Conservation (phyloP, 352 stramenopile genomes). For the Phytophthora sojae region DNA sequence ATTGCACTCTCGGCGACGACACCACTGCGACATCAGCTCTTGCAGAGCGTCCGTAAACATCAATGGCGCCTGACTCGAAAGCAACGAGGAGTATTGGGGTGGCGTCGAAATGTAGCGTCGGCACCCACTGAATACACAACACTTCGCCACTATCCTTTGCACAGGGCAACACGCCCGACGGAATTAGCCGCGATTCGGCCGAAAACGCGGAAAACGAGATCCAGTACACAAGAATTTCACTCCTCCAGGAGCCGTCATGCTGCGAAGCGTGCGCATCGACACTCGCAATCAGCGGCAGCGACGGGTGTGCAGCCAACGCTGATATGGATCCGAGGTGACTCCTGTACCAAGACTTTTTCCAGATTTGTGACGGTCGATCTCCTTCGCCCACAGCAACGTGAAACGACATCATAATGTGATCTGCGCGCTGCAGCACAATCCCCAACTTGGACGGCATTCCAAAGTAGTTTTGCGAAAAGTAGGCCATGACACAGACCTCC, state of each 20-base stretch:
- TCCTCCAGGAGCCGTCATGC: constrained; percentile 22
- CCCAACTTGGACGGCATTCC: constrained; percentile 76
- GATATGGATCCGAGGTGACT: constrained; percentile 74
- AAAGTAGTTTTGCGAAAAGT: constrained; percentile 81
- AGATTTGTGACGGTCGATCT: constrained; percentile 53
- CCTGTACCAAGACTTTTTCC: constrained; percentile 86
- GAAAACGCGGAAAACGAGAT: constrained; percentile 86
- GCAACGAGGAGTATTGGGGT: constrained; percentile 76
- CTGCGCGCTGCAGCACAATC: constrained; percentile 76
- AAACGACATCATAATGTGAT: constrained; percentile 84
- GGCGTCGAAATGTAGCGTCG: constrained; percentile 83
- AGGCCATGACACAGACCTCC: constrained; percentile 81
- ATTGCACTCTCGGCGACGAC: constrained; percentile 49
- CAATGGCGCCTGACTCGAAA: constrained; percentile 62
- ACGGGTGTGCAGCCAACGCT: constrained; percentile 78
- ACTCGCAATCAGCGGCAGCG: constrained; percentile 75
- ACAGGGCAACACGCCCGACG: constrained; percentile 76
- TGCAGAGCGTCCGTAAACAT: constrained; percentile 68
- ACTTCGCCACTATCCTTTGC: constrained; percentile 52
- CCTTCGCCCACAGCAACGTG: constrained; percentile 58
- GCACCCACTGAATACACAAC: constrained; percentile 84
- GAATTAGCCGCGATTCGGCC: constrained; percentile 79
- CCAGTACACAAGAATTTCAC: constrained; percentile 86
- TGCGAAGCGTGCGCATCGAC: constrained; percentile 49
- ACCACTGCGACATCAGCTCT: constrained; percentile 65